phyloP scores from a whole-genome alignment of 139 green algal genomes.

The Chlamydomonas urium region DNA sequence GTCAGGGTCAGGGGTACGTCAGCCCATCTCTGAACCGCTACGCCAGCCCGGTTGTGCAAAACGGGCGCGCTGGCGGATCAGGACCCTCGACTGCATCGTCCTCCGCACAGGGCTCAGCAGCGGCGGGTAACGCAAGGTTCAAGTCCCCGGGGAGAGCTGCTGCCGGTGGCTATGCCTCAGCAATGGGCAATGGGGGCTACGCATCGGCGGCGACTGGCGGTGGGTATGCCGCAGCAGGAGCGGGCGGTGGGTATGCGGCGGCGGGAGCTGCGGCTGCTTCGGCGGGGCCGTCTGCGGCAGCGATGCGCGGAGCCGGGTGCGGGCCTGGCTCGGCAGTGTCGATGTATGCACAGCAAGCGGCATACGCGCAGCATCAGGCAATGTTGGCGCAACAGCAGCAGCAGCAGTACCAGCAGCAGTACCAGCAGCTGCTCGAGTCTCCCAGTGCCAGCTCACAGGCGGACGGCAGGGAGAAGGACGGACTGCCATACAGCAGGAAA shows the following conservation, averaged over 20 bases:
- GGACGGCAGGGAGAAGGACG: constrained; percentile 12
- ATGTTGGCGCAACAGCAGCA: constrained; percentile 21
- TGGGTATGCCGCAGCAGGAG: no score
- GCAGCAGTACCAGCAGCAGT: constrained; percentile 23
- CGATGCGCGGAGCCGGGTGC: no score
- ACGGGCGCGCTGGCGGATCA: background rate
- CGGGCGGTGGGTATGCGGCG: no score
- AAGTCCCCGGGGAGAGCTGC: background rate
- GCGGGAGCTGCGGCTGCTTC: no score
- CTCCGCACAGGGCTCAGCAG: background rate
- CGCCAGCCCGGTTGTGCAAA: background rate
- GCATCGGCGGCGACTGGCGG: no score
- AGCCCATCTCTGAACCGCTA: background rate
- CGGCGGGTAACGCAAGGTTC: background rate
- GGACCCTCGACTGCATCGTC: no score
- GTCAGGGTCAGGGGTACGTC: background rate
- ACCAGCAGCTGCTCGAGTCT: background rate
- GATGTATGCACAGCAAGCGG: background rate
- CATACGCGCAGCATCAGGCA: constrained; percentile 10
- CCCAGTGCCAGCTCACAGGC: background rate
- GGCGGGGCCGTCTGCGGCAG: no score
- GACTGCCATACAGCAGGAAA: constrained; percentile 45
- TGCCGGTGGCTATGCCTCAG: background rate
- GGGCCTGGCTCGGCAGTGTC: background rate
- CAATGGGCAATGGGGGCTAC: no score